phyloP scores from a whole-genome alignment of 2,329 filamentous ascomycete genomes.

The Chrysoporthe cubensis region DNA sequence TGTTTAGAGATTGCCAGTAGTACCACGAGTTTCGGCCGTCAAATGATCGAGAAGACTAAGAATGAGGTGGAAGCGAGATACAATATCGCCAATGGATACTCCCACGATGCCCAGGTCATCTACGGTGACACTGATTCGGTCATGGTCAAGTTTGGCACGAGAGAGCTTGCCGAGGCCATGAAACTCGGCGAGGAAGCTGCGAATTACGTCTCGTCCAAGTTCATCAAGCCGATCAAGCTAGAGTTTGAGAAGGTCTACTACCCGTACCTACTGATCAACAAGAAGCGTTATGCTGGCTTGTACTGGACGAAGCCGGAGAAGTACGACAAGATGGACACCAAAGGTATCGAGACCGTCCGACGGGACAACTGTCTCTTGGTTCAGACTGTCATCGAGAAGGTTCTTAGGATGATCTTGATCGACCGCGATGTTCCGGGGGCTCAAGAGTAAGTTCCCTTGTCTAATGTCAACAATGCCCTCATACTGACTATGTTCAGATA shows the following conservation, averaged over 20 bases:
- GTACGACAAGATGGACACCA: conserved; percentile 99
- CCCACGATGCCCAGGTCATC: conserved; percentile 93
- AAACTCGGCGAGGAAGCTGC: conserved; percentile 93
- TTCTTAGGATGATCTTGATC: conserved; percentile 92
- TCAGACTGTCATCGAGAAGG: conserved; percentile 96
- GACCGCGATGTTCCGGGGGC: conserved; percentile 88
- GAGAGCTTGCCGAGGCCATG: conserved; percentile 87
- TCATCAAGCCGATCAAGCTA: conserved; percentile 95
- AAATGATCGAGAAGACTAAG: conserved; percentile 99
- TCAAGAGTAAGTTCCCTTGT: conserved; percentile 74
- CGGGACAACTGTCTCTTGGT: conserved; percentile 95
- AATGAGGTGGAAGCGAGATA: conserved; percentile 91
- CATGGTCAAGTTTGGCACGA: conserved; percentile 98
- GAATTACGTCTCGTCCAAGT: conserved; percentile 85
- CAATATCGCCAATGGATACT: conserved; percentile 91
- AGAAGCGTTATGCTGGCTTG: conserved; percentile 97
- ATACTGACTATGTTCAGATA: conserved; percentile 62
- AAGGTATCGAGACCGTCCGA: conserved; percentile 97
- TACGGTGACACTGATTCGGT: conserved; percentile 99
- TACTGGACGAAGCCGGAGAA: conserved; percentile 96
- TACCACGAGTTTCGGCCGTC: conserved; percentile 93
- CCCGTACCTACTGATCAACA: conserved; percentile 98
- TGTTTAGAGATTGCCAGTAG: conserved; percentile 95
- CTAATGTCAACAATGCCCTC: background rate
- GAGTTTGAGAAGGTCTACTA: conserved; percentile 99